phyloP scores from a whole-genome alignment of 2,329 filamentous ascomycete genomes.

The Hypoxylon sp. region DNA sequence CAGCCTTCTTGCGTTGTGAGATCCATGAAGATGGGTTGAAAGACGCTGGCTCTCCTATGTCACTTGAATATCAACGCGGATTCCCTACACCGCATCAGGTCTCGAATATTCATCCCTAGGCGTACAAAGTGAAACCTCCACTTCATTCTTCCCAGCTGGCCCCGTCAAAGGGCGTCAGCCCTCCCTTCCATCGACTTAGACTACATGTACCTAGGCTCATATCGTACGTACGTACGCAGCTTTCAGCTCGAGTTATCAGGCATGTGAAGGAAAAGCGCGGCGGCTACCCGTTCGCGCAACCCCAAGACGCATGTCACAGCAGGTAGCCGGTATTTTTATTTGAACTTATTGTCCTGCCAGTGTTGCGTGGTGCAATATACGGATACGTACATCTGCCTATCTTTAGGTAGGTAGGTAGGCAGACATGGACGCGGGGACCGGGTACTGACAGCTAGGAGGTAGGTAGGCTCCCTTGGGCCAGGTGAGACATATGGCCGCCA shows the following conservation, averaged over 20 bases:
- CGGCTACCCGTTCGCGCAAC: neutral
- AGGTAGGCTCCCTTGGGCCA: neutral
- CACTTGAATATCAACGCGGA: neutral
- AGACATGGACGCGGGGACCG: neutral
- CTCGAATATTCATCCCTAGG: neutral
- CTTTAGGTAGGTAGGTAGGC: neutral
- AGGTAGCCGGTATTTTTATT: neutral
- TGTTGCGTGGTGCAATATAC: neutral
- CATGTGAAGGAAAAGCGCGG: neutral
- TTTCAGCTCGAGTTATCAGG: neutral
- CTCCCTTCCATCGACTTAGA: neutral
- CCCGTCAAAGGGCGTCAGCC: neutral
- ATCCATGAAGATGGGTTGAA: neutral
- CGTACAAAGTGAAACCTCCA: neutral
- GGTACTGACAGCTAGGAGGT: neutral
- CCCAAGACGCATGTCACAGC: neutral
- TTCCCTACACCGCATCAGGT: neutral
- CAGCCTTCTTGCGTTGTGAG: neutral
- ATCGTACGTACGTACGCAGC: neutral
- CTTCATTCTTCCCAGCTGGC: neutral
- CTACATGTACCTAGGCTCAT: neutral
- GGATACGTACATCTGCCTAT: neutral
- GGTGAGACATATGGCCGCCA: neutral
- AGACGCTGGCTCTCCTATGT: neutral
- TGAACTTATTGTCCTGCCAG: neutral